Evolutionary conservation across 331 rosid genomes (phyloP).

Genomic region (Phaseolus coccineus): DNA sequence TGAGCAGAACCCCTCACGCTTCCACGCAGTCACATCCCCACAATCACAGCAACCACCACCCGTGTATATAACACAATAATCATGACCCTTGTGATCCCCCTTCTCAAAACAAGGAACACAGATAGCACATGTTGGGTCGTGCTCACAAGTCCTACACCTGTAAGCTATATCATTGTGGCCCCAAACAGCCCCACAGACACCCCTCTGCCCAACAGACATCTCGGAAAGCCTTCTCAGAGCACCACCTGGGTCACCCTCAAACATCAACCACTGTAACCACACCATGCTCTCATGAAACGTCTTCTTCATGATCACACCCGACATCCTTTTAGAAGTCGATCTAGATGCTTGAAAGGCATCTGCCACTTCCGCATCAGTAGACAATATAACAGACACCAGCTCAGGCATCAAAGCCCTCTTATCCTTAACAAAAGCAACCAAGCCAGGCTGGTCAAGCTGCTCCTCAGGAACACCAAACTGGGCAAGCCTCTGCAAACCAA

Average conservation of each 20-base stretch:
- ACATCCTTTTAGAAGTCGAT: slow-evolving; percentile 46
- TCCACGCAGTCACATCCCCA: slow-evolving; percentile 98
- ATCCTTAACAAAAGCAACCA: slow-evolving; percentile 69
- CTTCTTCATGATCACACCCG: slow-evolving; percentile 50
- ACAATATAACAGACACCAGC: slow-evolving; percentile 73
- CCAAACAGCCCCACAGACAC: slow-evolving; percentile 98
- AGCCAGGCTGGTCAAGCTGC: slow-evolving; percentile 62
- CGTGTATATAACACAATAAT: slow-evolving; percentile 80
- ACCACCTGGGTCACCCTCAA: slow-evolving; percentile 74
- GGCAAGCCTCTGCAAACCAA: slow-evolving; percentile 74
- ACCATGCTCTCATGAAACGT: slow-evolving; percentile 68
- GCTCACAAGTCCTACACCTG: slow-evolving; percentile 89
- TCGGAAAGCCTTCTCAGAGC: slow-evolving; percentile 62
- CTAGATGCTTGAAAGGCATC: slow-evolving; percentile 57
- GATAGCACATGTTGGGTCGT: slow-evolving; percentile 95
- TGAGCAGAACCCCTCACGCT: slow-evolving; percentile 92
- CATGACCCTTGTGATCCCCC: slow-evolving; percentile 88
- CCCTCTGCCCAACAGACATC: slow-evolving; percentile 81
- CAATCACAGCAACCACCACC: slow-evolving; percentile 98
- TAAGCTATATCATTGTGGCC: slow-evolving; percentile 84
- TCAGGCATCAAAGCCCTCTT: slow-evolving; percentile 54
- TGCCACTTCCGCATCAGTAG: slow-evolving; percentile 70
- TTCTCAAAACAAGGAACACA: slow-evolving; percentile 96
- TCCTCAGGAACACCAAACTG: slow-evolving; percentile 73
- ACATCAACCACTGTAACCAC: slow-evolving; percentile 98